phyloP scores from a whole-genome alignment of 2,329 filamentous ascomycete species.

The Colletotrichum ledebouriae region DNA sequence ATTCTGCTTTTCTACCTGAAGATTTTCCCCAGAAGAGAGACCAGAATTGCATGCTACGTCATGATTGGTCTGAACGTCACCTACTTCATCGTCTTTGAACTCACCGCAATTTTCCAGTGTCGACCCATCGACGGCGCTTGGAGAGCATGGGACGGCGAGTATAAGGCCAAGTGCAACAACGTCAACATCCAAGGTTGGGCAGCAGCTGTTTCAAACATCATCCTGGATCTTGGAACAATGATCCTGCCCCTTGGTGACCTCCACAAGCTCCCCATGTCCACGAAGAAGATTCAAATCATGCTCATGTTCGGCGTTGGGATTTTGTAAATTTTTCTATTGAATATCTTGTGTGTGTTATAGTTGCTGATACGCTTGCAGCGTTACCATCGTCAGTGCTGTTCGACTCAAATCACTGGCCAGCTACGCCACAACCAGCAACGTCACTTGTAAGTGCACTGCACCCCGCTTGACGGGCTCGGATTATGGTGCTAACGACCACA shows the following conservation, averaged over 20 bases:
- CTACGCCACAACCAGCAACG: constrained; percentile 44
- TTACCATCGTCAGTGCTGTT: constrained; percentile 51
- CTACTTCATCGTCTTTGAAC: constrained; percentile 46
- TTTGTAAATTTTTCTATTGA: constrained; percentile 46
- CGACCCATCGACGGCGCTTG: constrained; percentile 31
- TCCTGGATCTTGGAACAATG: constrained; percentile 50
- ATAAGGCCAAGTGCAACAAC: constrained; percentile 48
- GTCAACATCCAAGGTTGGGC: constrained; percentile 50
- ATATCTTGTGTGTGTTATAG: not conserved
- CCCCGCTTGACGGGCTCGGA: constrained; percentile 32
- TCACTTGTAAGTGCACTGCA: constrained; percentile 14
- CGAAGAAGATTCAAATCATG: constrained; percentile 57
- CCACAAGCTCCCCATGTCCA: constrained; percentile 53
- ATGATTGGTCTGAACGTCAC: constrained; percentile 46
- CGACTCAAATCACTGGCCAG: constrained; percentile 47
- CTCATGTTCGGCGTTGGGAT: constrained; percentile 60
- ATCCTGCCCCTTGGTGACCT: constrained; percentile 57
- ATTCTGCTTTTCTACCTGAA: constrained; percentile 52
- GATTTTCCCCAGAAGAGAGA: constrained; percentile 48
- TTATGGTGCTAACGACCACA: constrained; percentile 48
- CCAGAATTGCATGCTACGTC: constrained; percentile 46
- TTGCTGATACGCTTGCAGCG: constrained; percentile 42
- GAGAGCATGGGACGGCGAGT: constrained; percentile 47
- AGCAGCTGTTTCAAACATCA: constrained; percentile 50
- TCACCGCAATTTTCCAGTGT: constrained; percentile 47